Percentiles rank a stretch among this genome's conserved stretches.
These are phyloP conservation scores for Blastobotrys indianensis DNA, from an alignment of 1,139 yeast genomes.

Conservation along the genomic window DNA sequence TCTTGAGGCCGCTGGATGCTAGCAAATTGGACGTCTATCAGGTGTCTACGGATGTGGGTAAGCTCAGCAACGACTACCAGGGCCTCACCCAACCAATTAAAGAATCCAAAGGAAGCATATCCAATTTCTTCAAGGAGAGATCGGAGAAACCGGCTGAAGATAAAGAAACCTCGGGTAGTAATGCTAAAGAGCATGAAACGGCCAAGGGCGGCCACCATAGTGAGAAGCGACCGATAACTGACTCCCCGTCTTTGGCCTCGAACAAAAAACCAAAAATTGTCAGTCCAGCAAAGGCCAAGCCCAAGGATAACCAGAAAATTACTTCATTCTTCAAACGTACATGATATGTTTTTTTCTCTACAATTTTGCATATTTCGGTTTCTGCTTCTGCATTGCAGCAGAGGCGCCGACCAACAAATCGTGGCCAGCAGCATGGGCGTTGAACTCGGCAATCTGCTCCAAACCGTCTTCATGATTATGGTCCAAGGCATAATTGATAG, in stretches of 20 bases:
- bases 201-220: background rate
- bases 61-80: slow-evolving; percentile 45
- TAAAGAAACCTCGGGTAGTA: background rate
- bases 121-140: slow-evolving; percentile 7
- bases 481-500: slow-evolving; percentile 49
- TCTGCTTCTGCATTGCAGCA: slow-evolving; percentile 29
- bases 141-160: background rate
- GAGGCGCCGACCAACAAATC: slow-evolving; percentile 31
- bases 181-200: background rate
- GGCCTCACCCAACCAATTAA: slow-evolving; percentile 41
- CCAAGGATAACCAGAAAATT: slow-evolving; percentile 7
- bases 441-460: slow-evolving; percentile 47
- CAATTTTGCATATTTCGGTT: slow-evolving; percentile 29
- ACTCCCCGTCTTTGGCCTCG: too few relatives aligned
- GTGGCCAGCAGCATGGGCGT: slow-evolving; percentile 41
- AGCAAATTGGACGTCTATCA: slow-evolving; percentile 43
- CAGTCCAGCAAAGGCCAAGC: background rate
- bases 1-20: slow-evolving; percentile 17
- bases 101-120: slow-evolving; percentile 8
- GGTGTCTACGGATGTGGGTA: slow-evolving; percentile 64
- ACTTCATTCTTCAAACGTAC: slow-evolving; percentile 12
- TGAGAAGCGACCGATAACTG: background rate
- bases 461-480: slow-evolving; percentile 46
- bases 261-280: background rate
- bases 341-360: slow-evolving; percentile 11